A percentile compares a stretch with the other conserved stretches of the same genome.
These are phyloP conservation scores for Brassica rapa DNA, from an alignment of 345 rosid species.

Conservation along the genomic window DNA sequence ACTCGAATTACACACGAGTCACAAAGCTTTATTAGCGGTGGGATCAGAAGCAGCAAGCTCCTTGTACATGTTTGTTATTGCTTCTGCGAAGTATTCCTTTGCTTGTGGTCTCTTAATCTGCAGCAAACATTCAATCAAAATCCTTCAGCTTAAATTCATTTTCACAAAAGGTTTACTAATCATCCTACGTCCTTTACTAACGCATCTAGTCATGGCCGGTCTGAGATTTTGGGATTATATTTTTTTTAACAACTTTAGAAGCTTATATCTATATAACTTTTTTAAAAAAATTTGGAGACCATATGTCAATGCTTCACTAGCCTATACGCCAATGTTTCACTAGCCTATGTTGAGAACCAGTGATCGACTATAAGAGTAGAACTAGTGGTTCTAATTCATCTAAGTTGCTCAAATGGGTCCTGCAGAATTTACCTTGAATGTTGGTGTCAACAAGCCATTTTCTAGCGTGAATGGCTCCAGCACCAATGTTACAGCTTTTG, in stretches of 20 bases:
- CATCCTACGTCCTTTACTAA: neutral
- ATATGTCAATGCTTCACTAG: no score
- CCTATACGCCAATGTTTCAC: no score
- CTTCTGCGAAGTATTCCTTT: conserved; percentile 68
- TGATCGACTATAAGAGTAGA: neutral
- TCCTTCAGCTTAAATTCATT: neutral
- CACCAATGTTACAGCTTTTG: conserved; percentile 81
- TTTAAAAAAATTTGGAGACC: no score
- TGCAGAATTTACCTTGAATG: conserved; percentile 65
- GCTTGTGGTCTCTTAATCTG: conserved; percentile 97
- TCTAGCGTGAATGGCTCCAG: conserved; percentile 76
- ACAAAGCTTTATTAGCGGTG: conserved; percentile 40
- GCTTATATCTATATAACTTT: no score
- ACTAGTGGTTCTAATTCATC: neutral
- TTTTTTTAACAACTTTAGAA: no score
- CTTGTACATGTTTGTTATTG: conserved; percentile 74
- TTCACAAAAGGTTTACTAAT: neutral
- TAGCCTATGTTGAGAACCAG: no score
- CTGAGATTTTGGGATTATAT: neutral
- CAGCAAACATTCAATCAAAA: neutral
- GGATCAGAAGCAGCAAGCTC: conserved; percentile 65
- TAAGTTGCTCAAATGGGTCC: conserved; percentile 17
- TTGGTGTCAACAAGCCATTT: conserved; percentile 88
- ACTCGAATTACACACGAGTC: conserved; percentile 11
- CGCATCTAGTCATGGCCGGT: neutral